These are phyloP conservation scores for Bipolaris zeicola DNA, from an alignment of 2,329 filamentous ascomycete species.

Conservation along the genomic window DNA sequence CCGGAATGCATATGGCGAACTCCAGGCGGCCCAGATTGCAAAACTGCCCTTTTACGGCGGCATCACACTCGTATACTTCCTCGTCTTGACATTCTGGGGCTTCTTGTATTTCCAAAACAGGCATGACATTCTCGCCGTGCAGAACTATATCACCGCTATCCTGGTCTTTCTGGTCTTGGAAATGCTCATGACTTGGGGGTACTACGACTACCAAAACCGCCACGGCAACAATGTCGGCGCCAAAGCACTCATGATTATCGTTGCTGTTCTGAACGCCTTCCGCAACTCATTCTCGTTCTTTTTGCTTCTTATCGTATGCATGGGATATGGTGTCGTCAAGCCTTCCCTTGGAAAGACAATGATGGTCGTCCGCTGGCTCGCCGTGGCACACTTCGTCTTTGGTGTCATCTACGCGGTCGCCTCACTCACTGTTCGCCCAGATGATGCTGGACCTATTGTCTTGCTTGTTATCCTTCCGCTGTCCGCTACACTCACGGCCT, in stretches of 20 bases:
- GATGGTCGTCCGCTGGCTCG: slow-evolving; percentile 89
- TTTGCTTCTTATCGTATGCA: slow-evolving; percentile 94
- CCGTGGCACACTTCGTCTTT: slow-evolving; percentile 91
- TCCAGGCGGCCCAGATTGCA: slow-evolving; percentile 92
- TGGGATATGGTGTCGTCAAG: slow-evolving; percentile 99
- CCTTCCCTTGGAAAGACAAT: slow-evolving; percentile 89
- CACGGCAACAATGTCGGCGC: slow-evolving; percentile 82
- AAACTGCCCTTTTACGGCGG: slow-evolving; percentile 97
- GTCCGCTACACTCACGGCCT: slow-evolving; percentile 88
- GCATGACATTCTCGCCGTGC: slow-evolving; percentile 90
- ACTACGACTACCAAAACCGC: slow-evolving; percentile 95
- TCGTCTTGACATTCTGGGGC: slow-evolving; percentile 86
- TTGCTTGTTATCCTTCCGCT: slow-evolving; percentile 92
- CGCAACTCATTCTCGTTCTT: slow-evolving; percentile 99
- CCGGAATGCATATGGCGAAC: slow-evolving; percentile 93
- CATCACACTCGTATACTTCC: slow-evolving; percentile 89
- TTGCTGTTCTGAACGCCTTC: slow-evolving; percentile 90
- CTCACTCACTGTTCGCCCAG: slow-evolving; percentile 85
- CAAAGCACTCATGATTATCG: slow-evolving; percentile 85
- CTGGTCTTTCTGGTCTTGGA: slow-evolving; percentile 92
- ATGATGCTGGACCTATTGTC: slow-evolving; percentile 86
- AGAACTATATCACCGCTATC: slow-evolving; percentile 99
- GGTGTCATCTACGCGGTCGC: slow-evolving; percentile 92
- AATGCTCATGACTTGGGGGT: slow-evolving; percentile 98
- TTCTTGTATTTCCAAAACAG: slow-evolving; percentile 96